Base-by-base conservation (phyloP, 495 filamentous ascomycete genomes). In the Polyplosphaeria fusca region DNA sequence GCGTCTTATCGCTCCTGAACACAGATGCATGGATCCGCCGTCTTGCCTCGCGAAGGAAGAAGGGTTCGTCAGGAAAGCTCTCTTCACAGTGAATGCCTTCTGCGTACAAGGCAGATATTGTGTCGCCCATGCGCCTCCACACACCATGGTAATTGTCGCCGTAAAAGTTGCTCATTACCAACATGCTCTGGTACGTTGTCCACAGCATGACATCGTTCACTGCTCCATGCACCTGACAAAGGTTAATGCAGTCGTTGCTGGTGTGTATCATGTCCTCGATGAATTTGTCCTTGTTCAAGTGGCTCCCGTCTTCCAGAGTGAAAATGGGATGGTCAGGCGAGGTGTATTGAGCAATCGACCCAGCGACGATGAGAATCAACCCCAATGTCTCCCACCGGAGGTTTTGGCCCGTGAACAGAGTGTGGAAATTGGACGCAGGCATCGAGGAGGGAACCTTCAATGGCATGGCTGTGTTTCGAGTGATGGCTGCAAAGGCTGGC, bases 101-200 rank as follows among this genome's bases (percentile, higher is more conserved):
- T 5, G 60, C 53, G 32, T 58, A 63, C 12, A 52, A 38, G 14
- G 47, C 27, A 9, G 48, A 48, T n/a, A 58, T 43, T 19, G 32
- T 35, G 20, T 58, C 60, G 28, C 53, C 48, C 42, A 63, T 53
- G 0, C 60, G 47, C 16, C 60, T 47, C 60, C 60, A 63, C 14
- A 58, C 53, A n/a, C 60, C 60, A 20, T 63, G 60, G 38, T 63
- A 63, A 20, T 58, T 63, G 35, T 63, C 60, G 7, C 60, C 60
- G 26, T 63, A 63, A 27, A 48, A 63, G 35, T 63, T 63, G 24
- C 47, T 53, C 23, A 35, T 50, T 13, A 55, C 48, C 5, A 63
- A 48, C 54, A 58, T 48, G 39, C 58, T 63, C 5, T 11, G 35
- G 26, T 63, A 63, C 19, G 58, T 27, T 13, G 54, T 13, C 60